phyloP scores from a whole-genome alignment of 345 rosid species.

The Eucalyptus victrix region DNA sequence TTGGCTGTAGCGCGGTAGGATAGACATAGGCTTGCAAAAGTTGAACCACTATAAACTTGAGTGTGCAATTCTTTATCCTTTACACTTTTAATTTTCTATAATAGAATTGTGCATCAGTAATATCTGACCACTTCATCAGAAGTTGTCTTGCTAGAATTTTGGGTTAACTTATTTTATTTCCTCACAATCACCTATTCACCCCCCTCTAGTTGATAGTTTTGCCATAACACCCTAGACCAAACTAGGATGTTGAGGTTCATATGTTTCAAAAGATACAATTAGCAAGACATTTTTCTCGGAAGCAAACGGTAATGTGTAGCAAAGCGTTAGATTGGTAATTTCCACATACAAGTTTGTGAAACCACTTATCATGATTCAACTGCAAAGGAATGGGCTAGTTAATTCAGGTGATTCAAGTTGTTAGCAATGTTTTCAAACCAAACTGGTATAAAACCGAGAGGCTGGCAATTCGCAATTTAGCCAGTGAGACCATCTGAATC shows the following conservation, averaged over 20 bases:
- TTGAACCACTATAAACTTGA: too few species aligned
- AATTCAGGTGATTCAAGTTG: background rate
- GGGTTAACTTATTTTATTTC: too few species aligned
- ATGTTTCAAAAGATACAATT: background rate
- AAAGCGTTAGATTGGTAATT: background rate
- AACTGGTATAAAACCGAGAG: accelerated
- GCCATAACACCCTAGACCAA: background rate
- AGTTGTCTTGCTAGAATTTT: too few species aligned
- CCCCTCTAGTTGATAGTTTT: too few species aligned
- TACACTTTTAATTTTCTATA: too few species aligned
- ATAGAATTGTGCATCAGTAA: too few species aligned
- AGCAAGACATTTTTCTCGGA: background rate
- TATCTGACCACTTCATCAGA: too few species aligned
- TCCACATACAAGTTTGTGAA: background rate
- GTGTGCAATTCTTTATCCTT: too few species aligned
- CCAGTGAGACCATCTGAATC: background rate
- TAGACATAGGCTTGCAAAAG: too few species aligned
- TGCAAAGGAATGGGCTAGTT: background rate
- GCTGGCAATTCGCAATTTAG: background rate
- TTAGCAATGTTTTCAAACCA: background rate
- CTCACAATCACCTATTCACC: too few species aligned
- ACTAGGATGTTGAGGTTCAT: background rate
- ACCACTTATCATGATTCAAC: background rate
- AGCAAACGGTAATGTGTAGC: accelerated
- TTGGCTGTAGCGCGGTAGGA: too few species aligned